Conservation (phyloP, 805 yeast species). For the Saccharomycopsis sp. region DNA sequence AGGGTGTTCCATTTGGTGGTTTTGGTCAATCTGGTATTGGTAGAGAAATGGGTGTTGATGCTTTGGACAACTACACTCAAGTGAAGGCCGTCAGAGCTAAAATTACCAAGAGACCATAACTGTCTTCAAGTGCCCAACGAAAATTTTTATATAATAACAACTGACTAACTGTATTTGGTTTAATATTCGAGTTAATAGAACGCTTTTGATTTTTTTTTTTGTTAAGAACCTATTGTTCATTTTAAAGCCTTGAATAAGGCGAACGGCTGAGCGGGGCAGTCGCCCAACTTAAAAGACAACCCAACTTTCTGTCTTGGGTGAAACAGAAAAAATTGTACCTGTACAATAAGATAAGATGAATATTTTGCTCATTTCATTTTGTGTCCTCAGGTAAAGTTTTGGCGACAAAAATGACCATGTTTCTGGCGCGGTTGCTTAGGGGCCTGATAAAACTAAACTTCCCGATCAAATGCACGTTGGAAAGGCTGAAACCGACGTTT, state of each 20-base stretch:
- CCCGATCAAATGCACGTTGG: too few relatives aligned
- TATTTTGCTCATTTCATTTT: too few relatives aligned
- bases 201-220: not conserved
- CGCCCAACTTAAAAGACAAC: too few relatives aligned
- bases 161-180: not conserved
- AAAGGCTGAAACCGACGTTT: not conserved
- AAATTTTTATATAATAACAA: not conserved
- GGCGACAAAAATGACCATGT: too few relatives aligned
- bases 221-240: too few relatives aligned
- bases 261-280: too few relatives aligned
- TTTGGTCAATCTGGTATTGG: conserved; percentile 63
- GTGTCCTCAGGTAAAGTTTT: too few relatives aligned
- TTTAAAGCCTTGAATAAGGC: too few relatives aligned
- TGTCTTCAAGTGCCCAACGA: not conserved
- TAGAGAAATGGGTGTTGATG: conserved; percentile 67
- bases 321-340: too few relatives aligned
- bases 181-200: not conserved
- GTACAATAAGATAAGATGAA: too few relatives aligned
- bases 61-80: conserved; percentile 60
- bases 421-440: not conserved
- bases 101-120: not conserved
- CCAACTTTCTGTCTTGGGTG: too few relatives aligned
- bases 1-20: conserved; percentile 65
- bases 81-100: conserved; percentile 58
- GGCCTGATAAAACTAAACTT: not conserved